phyloP scores from a whole-genome alignment of 176 grass and related monocot species.

The Bolboschoenus planiculmis region DNA sequence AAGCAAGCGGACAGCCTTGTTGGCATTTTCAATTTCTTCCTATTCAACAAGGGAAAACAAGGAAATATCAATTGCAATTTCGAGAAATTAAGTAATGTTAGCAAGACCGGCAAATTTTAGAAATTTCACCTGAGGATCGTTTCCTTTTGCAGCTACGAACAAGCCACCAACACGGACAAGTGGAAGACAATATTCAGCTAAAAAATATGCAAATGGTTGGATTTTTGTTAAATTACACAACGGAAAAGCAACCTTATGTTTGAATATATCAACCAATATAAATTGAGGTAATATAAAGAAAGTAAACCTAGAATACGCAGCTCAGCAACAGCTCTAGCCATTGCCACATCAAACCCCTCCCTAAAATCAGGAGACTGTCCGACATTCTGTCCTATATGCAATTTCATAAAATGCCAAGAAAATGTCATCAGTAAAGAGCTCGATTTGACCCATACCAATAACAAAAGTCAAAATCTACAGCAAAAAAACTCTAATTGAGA shows the following conservation, averaged over 20 bases:
- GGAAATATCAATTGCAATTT: background rate
- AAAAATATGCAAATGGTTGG: conserved; percentile 10
- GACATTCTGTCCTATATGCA: conserved; percentile 76
- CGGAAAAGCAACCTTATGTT: conserved; percentile 1
- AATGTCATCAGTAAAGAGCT: background rate
- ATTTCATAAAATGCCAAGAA: conserved; percentile 27
- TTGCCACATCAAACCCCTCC: conserved; percentile 70
- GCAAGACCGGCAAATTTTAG: background rate
- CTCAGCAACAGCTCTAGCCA: conserved; percentile 87
- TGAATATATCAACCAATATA: background rate
- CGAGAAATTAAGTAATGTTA: conserved; percentile 12
- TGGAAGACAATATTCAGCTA: conserved; percentile 89
- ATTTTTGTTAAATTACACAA: conserved; percentile 2
- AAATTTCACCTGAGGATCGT: conserved; percentile 62
- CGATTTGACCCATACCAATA: background rate
- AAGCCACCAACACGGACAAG: conserved; percentile 86
- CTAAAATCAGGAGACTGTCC: conserved; percentile 64
- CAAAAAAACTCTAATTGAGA: background rate
- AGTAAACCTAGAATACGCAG: conserved; percentile 70
- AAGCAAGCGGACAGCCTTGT: conserved; percentile 45
- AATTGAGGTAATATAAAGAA: background rate
- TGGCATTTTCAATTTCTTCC: conserved; percentile 74
- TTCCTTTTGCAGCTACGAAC: conserved; percentile 88
- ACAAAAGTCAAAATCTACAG: too few relatives aligned
- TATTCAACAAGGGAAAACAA: conserved; percentile 13